Percentiles rank a stretch among this genome's conserved stretches.
These are phyloP conservation scores for Botryotinia narcissicola DNA, from an alignment of 2,329 filamentous ascomycete species.

Conservation along the genomic window DNA sequence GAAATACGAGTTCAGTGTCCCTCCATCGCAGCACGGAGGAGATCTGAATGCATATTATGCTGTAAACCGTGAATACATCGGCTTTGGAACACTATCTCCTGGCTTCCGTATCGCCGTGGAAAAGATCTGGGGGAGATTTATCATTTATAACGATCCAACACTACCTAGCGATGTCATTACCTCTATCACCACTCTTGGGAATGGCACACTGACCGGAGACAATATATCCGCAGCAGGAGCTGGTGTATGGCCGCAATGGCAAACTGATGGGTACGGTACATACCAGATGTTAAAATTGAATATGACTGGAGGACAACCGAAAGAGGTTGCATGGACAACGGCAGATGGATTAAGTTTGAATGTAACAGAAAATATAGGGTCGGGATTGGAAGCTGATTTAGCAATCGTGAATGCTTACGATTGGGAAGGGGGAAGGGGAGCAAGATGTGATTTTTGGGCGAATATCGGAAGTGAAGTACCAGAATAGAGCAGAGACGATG, in stretches of 20 bases:
- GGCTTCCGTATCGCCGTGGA: constrained; percentile 21
- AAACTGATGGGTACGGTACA: not conserved
- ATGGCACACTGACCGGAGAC: not conserved
- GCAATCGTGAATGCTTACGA: constrained; percentile 25
- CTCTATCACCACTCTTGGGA: not conserved
- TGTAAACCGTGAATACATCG: constrained; percentile 25
- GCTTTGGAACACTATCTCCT: constrained; percentile 17
- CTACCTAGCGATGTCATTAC: not conserved
- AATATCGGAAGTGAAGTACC: constrained; percentile 21
- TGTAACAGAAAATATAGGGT: not conserved
- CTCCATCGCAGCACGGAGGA: constrained; percentile 39
- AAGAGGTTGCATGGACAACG: not conserved
- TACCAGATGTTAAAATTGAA: constrained; percentile 17
- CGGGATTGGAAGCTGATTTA: constrained; percentile 19
- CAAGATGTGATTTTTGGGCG: constrained; percentile 26
- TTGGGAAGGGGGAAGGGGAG: constrained; percentile 26
- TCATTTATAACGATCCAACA: constrained; percentile 15
- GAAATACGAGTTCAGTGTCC: constrained; percentile 47
- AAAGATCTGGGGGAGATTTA: constrained; percentile 27
- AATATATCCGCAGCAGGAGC: not conserved
- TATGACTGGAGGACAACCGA: constrained; percentile 13
- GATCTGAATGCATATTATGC: constrained; percentile 40
- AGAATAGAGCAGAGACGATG: constrained; percentile 1
- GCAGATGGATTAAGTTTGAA: constrained; percentile 8
- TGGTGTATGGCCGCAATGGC: constrained; percentile 4